Evolutionary conservation across 805 yeast species (phyloP), one percentile per base, ranked within the genome.

Genomic region (Candida michaelii): DNA sequence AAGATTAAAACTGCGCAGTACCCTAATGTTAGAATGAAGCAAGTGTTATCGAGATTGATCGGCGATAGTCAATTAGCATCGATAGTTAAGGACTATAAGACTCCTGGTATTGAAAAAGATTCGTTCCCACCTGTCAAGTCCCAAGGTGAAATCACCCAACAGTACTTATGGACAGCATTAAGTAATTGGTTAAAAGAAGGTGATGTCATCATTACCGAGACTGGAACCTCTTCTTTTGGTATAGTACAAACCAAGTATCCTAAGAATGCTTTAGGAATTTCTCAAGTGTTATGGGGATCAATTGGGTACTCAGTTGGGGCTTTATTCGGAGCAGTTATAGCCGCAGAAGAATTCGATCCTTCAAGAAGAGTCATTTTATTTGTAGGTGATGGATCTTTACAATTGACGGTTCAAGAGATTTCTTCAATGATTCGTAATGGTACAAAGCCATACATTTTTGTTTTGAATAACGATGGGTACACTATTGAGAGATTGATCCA

Each of bases 11-110:
- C 71, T 55, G 89, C 89, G 45, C 74, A 79, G 29, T 83, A 78
- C 77, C 83, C 83, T 50, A 84, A 83, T 57, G 79, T 83, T 47
- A 83, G 81, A 66, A 83, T 83, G 87, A 77, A 82, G 63, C 69
- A 65, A 55, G 62, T 55, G 10, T 56, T 65, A 43, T 48, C 54
- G 34, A 48, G 47, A 15, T 58, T 64, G 45, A 51, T 62, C 17
- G 42, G 43, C 14, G 30, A 40, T 3, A 17, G 27, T 2, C 30
- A 45, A 12, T 39, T 43, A 40, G 19, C 37, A 27, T 34, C 45
- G 1, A 39, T 43, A 4, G 36, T 51, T 8, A 39, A 44, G 12
- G 36, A 42, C 10, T 53, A 42, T 45, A 25, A 43, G 23, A 51
- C 57, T n/a, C 36, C 38, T 3, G 24, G 10, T 3, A 38, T 56